Base-by-base conservation (phyloP, 2,329 filamentous ascomycete species). In the Magnaporthiopsis poae region DNA sequence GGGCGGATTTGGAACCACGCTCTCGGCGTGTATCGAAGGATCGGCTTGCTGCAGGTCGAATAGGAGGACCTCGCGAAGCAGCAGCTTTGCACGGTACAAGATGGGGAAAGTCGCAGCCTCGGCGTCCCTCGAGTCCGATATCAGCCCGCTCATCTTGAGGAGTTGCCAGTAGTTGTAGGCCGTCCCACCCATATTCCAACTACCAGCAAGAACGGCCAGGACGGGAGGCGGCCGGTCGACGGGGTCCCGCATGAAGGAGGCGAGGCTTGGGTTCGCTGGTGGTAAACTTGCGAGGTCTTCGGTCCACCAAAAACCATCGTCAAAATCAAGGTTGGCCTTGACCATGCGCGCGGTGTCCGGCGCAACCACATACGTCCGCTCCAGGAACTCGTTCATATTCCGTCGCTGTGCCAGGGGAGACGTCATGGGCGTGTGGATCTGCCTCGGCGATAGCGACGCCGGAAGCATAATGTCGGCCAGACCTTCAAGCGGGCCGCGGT, bases 261-360 rank as follows among this genome's bases (percentile, higher is more conserved):
- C 74, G 12, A 76, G 68, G 4, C 76, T 74, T 5, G 77, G 76
- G 62, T 79, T 80, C 1, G 74, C 69, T 35, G 76, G 75, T 13
- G 79, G 76, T 52, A 79, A 68, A 62, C 71, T 77, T 9, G 78
- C 79, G 31, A 82, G 73, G 68, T 84, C 80, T 63, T 84, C 82
- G 21, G 80, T 82, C 81, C 82, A 84, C 84, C 84, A 86, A 70
- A 86, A 86, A 1, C 78, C 78, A 69, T 86, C 84, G 39, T 82
- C 77, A 66, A 83, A 85, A 70, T 86, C 84, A 3, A 84, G 71
- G 65, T 80, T 78, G 3, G 74, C 71, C 66, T 78, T 78, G 21
- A 82, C 80, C 67, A 79, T 73, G n/a, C 78, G 75, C 1, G 76
- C 71, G 33, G 78, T 75, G 15, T 77, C 74, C n/a, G 75, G 72